phyloP scores from a whole-genome alignment of 2,329 filamentous ascomycete genomes.

The Aureobasidium sp. region DNA sequence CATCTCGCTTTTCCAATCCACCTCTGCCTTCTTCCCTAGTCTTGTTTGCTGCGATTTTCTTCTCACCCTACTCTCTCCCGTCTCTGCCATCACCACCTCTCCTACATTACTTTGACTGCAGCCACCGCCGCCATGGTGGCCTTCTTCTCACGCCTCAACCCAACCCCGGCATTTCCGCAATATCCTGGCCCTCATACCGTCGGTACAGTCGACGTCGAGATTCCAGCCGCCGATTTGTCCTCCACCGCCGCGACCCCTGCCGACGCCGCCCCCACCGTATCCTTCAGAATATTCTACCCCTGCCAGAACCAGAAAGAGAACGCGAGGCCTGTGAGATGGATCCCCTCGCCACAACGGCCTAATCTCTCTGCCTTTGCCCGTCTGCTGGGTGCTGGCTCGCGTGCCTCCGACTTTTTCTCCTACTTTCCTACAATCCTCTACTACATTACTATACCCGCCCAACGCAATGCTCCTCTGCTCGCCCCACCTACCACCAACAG shows the following conservation, averaged over 20 bases:
- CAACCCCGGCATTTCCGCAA: constrained; percentile 62
- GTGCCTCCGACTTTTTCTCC: constrained; percentile 35
- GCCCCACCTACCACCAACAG: constrained; percentile 37
- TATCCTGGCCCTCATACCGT: constrained; percentile 74
- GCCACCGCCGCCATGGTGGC: constrained; percentile 29
- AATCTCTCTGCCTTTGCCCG: constrained; percentile 67
- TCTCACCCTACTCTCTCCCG: not conserved
- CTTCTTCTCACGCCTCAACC: constrained; percentile 45
- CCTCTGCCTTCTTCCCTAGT: not conserved
- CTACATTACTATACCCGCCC: constrained; percentile 63
- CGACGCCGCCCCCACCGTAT: constrained; percentile 57
- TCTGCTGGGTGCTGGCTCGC: constrained; percentile 60
- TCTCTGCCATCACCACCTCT: not conserved
- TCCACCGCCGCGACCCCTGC: constrained; percentile 49
- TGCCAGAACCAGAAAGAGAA: constrained; percentile 35
- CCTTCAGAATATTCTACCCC: constrained; percentile 78
- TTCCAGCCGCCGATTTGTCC: constrained; percentile 52
- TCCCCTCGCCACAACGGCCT: constrained; percentile 66
- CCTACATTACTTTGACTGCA: not conserved
- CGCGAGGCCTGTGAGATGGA: constrained; percentile 56
- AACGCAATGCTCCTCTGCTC: constrained; percentile 61
- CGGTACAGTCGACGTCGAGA: constrained; percentile 70
- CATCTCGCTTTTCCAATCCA: not conserved
- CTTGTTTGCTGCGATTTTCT: not conserved
- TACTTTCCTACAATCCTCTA: constrained; percentile 46